phyloP scores from a whole-genome alignment of 1,139 yeast species.

The Blastobotrys capitulatus region DNA sequence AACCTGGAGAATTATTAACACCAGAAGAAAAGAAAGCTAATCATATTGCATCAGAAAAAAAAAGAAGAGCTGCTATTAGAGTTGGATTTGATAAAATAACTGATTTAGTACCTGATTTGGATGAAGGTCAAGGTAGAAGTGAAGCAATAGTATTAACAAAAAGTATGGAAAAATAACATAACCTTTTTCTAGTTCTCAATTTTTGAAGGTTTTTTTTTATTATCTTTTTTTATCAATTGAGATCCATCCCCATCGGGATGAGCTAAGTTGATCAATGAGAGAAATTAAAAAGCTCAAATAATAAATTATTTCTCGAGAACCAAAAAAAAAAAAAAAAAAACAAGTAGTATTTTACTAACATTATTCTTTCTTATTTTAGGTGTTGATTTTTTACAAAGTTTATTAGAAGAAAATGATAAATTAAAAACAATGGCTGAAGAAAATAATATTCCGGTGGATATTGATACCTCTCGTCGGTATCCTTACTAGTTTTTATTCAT shows the following conservation, averaged over 20 bases:
- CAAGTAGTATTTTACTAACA: too few species aligned
- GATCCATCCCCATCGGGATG: too few species aligned
- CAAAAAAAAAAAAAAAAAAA: too few species aligned
- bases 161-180: too few species aligned
- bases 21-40: constrained; percentile 34
- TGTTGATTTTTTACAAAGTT: constrained; percentile 29
- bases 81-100: constrained; percentile 41
- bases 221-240: too few species aligned
- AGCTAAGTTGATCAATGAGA: too few species aligned
- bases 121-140: constrained; percentile 35
- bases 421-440: constrained; percentile 27
- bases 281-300: too few species aligned
- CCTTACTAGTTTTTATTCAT: neutral
- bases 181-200: neutral
- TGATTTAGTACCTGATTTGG: constrained; percentile 39
- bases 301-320: neutral
- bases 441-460: constrained; percentile 12
- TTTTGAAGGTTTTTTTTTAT: too few species aligned
- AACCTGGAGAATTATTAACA: constrained; percentile 26
- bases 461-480: constrained; percentile 7
- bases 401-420: constrained; percentile 30
- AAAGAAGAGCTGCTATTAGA: constrained; percentile 44
- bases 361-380: constrained; percentile 19
- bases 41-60: constrained; percentile 47
- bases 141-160: constrained; percentile 39